A percentile compares a stretch with the other conserved stretches of the same genome.
Evolutionary conservation across 2,329 filamentous ascomycete species (phyloP).

Genomic region (Diaporthe ilicicola): DNA sequence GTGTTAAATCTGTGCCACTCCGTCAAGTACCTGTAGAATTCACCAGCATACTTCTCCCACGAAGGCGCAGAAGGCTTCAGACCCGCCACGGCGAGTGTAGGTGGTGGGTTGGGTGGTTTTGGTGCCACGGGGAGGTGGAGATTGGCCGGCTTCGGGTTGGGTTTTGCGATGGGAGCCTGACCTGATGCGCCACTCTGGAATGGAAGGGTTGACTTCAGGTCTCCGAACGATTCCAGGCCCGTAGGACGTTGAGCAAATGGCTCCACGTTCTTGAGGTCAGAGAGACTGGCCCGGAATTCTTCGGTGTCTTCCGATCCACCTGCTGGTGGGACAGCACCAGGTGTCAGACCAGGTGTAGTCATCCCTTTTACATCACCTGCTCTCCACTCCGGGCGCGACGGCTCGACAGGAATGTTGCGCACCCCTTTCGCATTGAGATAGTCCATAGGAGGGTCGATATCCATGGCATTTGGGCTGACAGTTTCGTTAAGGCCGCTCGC

Average conservation of each 20-base stretch:
- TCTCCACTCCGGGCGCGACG: constrained; percentile 67
- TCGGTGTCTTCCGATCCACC: constrained; percentile 65
- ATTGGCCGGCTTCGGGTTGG: constrained; percentile 48
- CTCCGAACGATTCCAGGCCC: constrained; percentile 63
- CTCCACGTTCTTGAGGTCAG: constrained; percentile 64
- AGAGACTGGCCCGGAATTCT: constrained; percentile 62
- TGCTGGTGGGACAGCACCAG: constrained; percentile 29
- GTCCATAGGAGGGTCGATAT: constrained; percentile 64
- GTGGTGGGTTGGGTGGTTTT: constrained; percentile 56
- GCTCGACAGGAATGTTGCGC: constrained; percentile 66
- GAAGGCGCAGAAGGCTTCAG: constrained; percentile 52
- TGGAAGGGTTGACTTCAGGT: constrained; percentile 64
- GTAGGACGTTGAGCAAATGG: constrained; percentile 57
- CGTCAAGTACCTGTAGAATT: constrained; percentile 63
- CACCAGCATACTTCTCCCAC: constrained; percentile 61
- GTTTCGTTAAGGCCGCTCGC: constrained; percentile 32
- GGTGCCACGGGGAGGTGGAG: constrained; percentile 61
- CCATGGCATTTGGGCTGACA: constrained; percentile 69
- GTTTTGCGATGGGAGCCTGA: constrained; percentile 47
- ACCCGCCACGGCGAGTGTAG: constrained; percentile 51
- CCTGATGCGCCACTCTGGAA: constrained; percentile 62
- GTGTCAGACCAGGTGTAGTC: constrained; percentile 26
- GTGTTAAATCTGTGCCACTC: constrained; percentile 61
- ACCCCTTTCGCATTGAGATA: constrained; percentile 44
- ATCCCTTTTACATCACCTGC: constrained; percentile 54